phyloP scores from a whole-genome alignment of 345 rosid species.

The Syzygium aqueum region DNA sequence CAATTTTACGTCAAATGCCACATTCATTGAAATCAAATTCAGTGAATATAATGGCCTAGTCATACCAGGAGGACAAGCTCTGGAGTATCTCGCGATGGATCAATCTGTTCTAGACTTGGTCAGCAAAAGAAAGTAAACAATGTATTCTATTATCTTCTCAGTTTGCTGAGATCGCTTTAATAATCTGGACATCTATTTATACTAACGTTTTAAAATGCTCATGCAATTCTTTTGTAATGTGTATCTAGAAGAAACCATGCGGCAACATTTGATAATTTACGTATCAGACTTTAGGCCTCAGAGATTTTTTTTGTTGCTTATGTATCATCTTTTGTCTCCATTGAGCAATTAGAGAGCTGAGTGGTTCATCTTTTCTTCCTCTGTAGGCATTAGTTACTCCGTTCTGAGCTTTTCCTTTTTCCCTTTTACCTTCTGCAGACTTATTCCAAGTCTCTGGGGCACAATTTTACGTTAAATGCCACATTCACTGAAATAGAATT shows the following conservation, averaged over 20 bases:
- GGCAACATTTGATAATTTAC: not conserved
- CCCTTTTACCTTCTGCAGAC: conserved; percentile 27
- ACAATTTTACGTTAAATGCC: conserved; percentile 72
- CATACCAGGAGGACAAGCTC: conserved; percentile 90
- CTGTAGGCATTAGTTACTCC: not conserved
- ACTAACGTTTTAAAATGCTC: too few relatives aligned
- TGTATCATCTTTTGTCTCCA: not conserved
- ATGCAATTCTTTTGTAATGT: too few relatives aligned
- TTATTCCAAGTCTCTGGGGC: conserved; percentile 58
- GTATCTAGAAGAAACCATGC: too few relatives aligned
- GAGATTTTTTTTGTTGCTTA: not conserved
- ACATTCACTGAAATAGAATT: conserved; percentile 59
- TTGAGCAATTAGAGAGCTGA: not conserved
- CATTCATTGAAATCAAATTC: conserved; percentile 56
- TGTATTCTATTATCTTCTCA: too few relatives aligned
- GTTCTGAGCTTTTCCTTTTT: not conserved
- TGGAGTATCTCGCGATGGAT: conserved; percentile 69
- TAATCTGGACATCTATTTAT: too few relatives aligned
- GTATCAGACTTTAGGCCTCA: not conserved
- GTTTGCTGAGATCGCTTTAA: too few relatives aligned
- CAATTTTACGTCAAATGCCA: conserved; percentile 73
- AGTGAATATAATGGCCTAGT: conserved; percentile 58
- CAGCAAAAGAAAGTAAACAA: not conserved
- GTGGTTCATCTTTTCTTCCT: not conserved
- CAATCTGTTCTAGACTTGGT: conserved; percentile 53